A percentile compares a stretch with the other conserved stretches of the same genome.
phyloP scores from a whole-genome alignment of 768 basidiomycete species.

The Tylopilus rubrobrunneus region DNA sequence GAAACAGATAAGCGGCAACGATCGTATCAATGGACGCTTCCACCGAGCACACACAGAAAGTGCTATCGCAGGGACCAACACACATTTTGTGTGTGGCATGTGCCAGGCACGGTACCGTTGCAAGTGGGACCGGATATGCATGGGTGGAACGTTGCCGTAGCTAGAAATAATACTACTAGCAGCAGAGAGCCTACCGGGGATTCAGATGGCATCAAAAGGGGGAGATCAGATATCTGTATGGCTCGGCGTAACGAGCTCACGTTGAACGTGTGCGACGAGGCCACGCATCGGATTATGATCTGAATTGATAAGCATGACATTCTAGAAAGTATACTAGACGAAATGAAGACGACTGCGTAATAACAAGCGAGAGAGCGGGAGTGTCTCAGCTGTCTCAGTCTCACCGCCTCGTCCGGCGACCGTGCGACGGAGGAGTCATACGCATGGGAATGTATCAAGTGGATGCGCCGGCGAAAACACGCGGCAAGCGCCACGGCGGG shows the following conservation, averaged over 20 bases:
- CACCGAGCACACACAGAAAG: background rate
- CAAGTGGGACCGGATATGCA: background rate
- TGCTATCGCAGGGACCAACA: too few species aligned
- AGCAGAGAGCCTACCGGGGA: too few species aligned
- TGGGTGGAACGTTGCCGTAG: background rate
- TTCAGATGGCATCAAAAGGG: background rate
- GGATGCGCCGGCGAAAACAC: conserved; percentile 16
- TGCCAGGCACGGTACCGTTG: conserved; percentile 10
- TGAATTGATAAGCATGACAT: conserved; percentile 14
- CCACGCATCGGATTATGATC: conserved; percentile 2
- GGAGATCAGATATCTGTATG: background rate
- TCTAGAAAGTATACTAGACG: conserved; percentile 5
- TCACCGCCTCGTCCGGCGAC: background rate
- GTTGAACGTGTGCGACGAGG: background rate
- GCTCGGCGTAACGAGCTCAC: background rate
- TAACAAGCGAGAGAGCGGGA: background rate
- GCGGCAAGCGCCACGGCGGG: conserved; percentile 18
- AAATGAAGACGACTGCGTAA: conserved; percentile 10
- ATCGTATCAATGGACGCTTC: background rate
- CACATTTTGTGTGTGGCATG: background rate
- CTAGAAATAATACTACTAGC: background rate
- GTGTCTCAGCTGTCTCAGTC: too few species aligned
- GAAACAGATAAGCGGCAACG: background rate
- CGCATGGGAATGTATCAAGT: background rate
- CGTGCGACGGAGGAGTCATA: background rate